phyloP scores from a whole-genome alignment of 352 stramenopile species.

The Phytophthora idaei region DNA sequence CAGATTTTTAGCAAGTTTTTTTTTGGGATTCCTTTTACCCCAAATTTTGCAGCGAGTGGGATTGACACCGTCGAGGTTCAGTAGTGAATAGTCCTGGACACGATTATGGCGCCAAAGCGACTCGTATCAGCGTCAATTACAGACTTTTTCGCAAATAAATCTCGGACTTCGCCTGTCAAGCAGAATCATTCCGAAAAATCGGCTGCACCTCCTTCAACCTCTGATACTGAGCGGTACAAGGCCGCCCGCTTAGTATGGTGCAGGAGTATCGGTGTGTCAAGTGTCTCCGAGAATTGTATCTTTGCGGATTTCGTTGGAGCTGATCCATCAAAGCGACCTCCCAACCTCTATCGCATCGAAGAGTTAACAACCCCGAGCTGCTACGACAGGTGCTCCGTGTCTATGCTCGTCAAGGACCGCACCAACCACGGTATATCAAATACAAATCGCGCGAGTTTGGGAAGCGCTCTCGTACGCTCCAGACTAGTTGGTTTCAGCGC shows the following conservation, averaged over 20 bases:
- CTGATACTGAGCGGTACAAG: too few relatives aligned
- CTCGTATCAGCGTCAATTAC: not conserved
- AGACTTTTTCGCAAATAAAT: not conserved
- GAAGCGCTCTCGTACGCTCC: too few relatives aligned
- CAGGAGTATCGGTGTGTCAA: not conserved
- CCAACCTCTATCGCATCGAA: not conserved
- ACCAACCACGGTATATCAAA: not conserved
- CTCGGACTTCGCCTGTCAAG: not conserved
- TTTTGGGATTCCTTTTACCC: too few relatives aligned
- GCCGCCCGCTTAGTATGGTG: not conserved
- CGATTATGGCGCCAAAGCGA: not conserved
- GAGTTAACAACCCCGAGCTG: not conserved
- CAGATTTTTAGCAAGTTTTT: too few relatives aligned
- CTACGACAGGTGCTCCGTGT: not conserved
- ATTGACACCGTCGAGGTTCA: too few relatives aligned
- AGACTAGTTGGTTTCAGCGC: too few relatives aligned
- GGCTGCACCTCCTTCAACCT: too few relatives aligned
- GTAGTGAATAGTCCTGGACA: too few relatives aligned
- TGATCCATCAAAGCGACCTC: not conserved
- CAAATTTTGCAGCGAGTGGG: too few relatives aligned
- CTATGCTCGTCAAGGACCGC: not conserved
- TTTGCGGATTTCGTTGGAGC: not conserved
- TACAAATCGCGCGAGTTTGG: too few relatives aligned
- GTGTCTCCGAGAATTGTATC: not conserved
- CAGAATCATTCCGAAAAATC: not conserved